Evolutionary conservation across 495 filamentous ascomycete species (phyloP), one percentile per base, ranked within the genome.

Genomic region (Astrothelium subdiscretum): DNA sequence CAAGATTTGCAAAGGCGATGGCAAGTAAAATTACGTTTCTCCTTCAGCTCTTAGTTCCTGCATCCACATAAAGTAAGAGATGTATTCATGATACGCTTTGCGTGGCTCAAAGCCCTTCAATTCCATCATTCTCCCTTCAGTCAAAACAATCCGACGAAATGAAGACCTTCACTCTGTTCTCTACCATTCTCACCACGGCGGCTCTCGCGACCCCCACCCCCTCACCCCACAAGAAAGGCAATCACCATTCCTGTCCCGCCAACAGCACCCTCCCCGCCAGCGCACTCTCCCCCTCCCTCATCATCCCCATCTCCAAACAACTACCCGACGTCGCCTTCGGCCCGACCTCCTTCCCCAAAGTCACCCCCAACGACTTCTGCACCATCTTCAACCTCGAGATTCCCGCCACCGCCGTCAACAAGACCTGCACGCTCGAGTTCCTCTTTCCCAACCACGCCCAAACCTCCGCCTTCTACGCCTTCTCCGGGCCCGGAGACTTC

Each of bases 401-500:
- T 22, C 62, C 62, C 29, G 48, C 31, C 35, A 38, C 62, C 48
- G 62, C 62, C 51, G 57, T 48, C 59, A 61, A 63, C 65, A 67
- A 65, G 31, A 59, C 62, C 26, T 67, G 65, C 65, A 62, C 44
- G 27, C 65, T 67, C 48, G 62, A 59, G 31, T 67, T 67, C 65
- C 62, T 65, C 63, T 67, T 67, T 51, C 65, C 65, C 8, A 58
- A 59, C 31, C 35, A 43, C 20, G 11, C 32, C 1, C 59, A 64
- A 38, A 61, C 89, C 0, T 89, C 85, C 1, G 92, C 92, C 89
- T 82, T 91, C 57, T 90, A 91, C 29, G 92, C 89, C 3, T 81
- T 94, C 64, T 77, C 78, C 31, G 78, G 82, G 0, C 67, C 76
- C 2, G 84, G 85, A 57, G 88, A 92, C 69, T 83, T 77, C 68